Conservation (phyloP, 2,329 filamentous ascomycete genomes). For the Proliferodiscus dingleyae region DNA sequence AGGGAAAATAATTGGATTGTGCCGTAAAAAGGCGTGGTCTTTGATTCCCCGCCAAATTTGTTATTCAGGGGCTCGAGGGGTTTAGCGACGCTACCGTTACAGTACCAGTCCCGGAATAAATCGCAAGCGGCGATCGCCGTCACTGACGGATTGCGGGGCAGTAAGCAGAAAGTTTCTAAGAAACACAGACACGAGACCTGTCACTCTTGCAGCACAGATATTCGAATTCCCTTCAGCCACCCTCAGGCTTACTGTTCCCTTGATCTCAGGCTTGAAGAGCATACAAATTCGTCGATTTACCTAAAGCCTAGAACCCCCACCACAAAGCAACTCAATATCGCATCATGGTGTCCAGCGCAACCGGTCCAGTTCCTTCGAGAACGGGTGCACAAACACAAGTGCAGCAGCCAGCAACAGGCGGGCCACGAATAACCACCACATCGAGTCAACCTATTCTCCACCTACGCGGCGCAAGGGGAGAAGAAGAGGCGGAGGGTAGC, state of each 20-base stretch:
- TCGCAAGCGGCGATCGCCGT: neutral
- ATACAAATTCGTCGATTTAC: neutral
- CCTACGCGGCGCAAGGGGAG: slow-evolving; percentile 24
- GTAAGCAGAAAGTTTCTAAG: neutral
- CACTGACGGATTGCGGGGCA: slow-evolving; percentile 3
- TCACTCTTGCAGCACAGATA: neutral
- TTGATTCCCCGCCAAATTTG: neutral
- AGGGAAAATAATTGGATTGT: too few relatives aligned
- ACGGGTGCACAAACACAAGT: neutral
- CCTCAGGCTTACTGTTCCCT: neutral
- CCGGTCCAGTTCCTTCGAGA: neutral
- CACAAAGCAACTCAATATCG: neutral
- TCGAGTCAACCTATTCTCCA: slow-evolving; percentile 23
- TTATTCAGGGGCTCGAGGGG: neutral
- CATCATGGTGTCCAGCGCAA: neutral
- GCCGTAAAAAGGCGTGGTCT: too few relatives aligned
- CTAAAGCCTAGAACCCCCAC: neutral
- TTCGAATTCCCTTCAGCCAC: neutral
- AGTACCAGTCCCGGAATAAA: neutral
- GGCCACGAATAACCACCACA: neutral
- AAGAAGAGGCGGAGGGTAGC: slow-evolving; percentile 7
- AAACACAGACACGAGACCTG: neutral
- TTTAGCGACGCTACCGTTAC: too few relatives aligned
- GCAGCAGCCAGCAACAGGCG: neutral
- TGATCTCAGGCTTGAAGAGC: too few relatives aligned